phyloP scores from a whole-genome alignment of 2,329 filamentous ascomycete genomes.

The Penicillium sp. region DNA sequence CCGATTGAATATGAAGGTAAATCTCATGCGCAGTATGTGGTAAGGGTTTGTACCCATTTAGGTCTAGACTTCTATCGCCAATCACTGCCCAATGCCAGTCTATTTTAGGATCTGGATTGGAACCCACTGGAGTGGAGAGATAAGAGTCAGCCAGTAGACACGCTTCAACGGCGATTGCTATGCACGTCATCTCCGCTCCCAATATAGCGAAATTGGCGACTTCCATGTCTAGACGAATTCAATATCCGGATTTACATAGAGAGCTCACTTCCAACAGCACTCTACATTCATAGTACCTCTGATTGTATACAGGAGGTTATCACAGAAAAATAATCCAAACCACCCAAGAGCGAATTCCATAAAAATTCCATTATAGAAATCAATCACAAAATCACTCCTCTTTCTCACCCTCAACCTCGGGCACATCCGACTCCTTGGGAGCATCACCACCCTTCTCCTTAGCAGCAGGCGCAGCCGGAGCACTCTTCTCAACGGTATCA shows the following conservation, averaged over 20 bases:
- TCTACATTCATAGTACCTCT: not conserved
- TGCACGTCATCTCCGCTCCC: not conserved
- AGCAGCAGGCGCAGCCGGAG: slow-evolving; percentile 33
- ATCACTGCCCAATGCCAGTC: not conserved
- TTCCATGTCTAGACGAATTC: not conserved
- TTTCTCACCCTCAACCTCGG: slow-evolving; percentile 35
- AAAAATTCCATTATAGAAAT: not conserved
- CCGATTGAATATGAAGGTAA: not conserved
- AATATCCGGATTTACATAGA: not conserved
- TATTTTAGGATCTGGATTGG: not conserved
- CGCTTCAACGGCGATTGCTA: not conserved
- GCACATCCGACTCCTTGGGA: slow-evolving; percentile 28
- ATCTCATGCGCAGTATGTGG: not conserved
- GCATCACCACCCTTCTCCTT: slow-evolving; percentile 32
- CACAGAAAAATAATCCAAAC: not conserved
- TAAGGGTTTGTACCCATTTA: not conserved
- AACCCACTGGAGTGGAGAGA: not conserved
- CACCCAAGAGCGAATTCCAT: not conserved
- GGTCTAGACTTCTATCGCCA: not conserved
- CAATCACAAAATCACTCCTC: slow-evolving; percentile 5
- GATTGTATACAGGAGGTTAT: not conserved
- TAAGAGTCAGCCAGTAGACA: not conserved
- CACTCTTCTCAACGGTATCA: slow-evolving; percentile 34
- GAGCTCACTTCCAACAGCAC: not conserved
- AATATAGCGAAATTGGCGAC: not conserved